Conservation (phyloP, 75 land plant species). For the Cunninghamia lanceolata region DNA sequence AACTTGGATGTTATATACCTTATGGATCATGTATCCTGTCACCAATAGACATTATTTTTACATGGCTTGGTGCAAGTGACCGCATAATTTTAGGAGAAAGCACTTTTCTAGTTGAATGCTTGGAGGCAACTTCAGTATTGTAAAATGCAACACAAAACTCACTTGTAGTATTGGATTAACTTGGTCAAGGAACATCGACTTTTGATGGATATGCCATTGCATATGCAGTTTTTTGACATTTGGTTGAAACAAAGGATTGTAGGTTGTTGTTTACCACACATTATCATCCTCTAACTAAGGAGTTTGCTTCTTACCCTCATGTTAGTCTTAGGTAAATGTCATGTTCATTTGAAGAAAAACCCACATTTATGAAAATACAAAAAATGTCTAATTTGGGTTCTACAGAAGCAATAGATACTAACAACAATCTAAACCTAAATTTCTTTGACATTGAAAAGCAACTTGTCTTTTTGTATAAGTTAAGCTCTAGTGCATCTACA, state of each 20-base stretch:
- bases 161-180: slow-evolving; percentile 88
- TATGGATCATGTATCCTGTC: slow-evolving; percentile 69
- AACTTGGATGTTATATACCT: slow-evolving; percentile 92
- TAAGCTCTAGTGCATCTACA: slow-evolving; percentile 66
- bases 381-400: neutral
- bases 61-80: slow-evolving; percentile 93
- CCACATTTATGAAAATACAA: neutral
- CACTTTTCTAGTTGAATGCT: slow-evolving; percentile 83
- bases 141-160: slow-evolving; percentile 77
- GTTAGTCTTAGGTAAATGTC: slow-evolving; percentile 86
- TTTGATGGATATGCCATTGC: slow-evolving; percentile 98
- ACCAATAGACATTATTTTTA: slow-evolving; percentile 78
- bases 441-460: slow-evolving; percentile 29
- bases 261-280: slow-evolving; percentile 93
- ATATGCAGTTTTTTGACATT: slow-evolving; percentile 89
- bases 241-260: slow-evolving; percentile 74
- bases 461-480: slow-evolving; percentile 72
- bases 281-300: slow-evolving; percentile 89
- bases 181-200: slow-evolving; percentile 91
- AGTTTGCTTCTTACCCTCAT: slow-evolving; percentile 76
- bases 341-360: slow-evolving; percentile 39
- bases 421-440: neutral
- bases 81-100: slow-evolving; percentile 95
- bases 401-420: neutral
- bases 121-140: slow-evolving; percentile 86